phyloP scores from a whole-genome alignment of 2,329 filamentous ascomycete species.

The Fusarium chlamydosporum region DNA sequence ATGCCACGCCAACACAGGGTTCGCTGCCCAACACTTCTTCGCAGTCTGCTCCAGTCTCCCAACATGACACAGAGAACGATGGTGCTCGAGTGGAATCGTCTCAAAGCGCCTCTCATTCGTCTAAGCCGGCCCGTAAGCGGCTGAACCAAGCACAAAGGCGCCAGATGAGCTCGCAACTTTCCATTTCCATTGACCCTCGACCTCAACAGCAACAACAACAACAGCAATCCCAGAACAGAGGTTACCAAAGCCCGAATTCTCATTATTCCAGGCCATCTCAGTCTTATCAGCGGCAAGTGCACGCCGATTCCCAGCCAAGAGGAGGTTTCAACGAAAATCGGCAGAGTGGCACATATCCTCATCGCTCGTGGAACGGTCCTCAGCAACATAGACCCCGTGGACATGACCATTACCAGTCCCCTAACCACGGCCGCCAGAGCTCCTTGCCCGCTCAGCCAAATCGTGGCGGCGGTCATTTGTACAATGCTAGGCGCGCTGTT shows the following conservation, averaged over 20 bases:
- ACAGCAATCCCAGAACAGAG: constrained; percentile 48
- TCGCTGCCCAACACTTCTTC: constrained; percentile 22
- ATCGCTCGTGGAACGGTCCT: constrained; percentile 45
- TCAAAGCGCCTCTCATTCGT: constrained; percentile 31
- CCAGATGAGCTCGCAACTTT: constrained; percentile 72
- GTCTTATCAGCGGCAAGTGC: constrained; percentile 44
- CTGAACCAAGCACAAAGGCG: constrained; percentile 74
- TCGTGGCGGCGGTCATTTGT: constrained; percentile 39
- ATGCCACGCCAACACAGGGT: constrained; percentile 54
- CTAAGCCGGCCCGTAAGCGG: constrained; percentile 62
- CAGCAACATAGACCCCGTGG: constrained; percentile 34
- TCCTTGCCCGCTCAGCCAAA: constrained; percentile 24
- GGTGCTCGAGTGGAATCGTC: constrained; percentile 7
- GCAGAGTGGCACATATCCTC: constrained; percentile 32
- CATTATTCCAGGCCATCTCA: constrained; percentile 48
- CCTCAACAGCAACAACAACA: constrained; percentile 32
- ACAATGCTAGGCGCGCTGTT: constrained; percentile 44
- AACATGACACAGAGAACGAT: constrained; percentile 1
- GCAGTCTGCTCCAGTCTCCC: constrained; percentile 8
- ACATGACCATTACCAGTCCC: constrained; percentile 49
- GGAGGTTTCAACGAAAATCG: constrained; percentile 27
- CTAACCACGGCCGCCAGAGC: constrained; percentile 19
- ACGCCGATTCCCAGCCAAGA: constrained; percentile 46
- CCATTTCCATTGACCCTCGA: constrained; percentile 68
- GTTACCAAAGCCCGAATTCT: constrained; percentile 51